Base-by-base conservation (phyloP, 768 basidiomycete genomes). In the Mycena sanguinolenta region DNA sequence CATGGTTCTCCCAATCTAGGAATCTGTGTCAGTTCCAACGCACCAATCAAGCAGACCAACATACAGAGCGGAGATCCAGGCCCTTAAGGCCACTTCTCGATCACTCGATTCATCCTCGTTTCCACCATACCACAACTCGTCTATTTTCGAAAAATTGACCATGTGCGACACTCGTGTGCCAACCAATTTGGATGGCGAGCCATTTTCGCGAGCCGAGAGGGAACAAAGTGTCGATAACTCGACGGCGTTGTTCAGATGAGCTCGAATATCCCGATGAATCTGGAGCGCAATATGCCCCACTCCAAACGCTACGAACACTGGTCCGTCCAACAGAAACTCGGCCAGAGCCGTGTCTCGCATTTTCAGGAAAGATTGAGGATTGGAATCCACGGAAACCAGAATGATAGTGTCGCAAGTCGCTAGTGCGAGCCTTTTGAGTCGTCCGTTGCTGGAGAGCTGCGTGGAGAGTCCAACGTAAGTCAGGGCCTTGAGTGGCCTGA, bases 121-220 rank as follows among this genome's bases (percentile, higher is more conserved):
- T n/a, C 25, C 63, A 38, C 65, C 65, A 30, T 66, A 59, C 65
- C 65, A 66, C 57, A 66, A 52, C 21, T 16, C 34, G 34, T 66
- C 57, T n/a, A 66, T 52, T 17, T 58, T 50, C 32, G 34, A 50
- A 38, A 49, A 27, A 34, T 19, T 36, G n/a, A 32, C 44, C n/a
- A 8, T 50, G 46, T 14, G 4, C 6, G 28, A 66, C 46, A 66
- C 39, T 17, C 49, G 57, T 13, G 32, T 50, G 58, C 46, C 34
- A 27, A 66, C 46, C 36, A 66, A 36, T 27, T 66, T 66, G 46
- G 65, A 66, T 34, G 65, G 65, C 38, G 65, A 23, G 57, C 65
- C 58, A 38, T 57, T 25, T 23, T 66, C 57, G 21, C 65, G 46
- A 52, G 57, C 28, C 17, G 65, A 58, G 46, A n/a, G 65, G 21